Evolutionary conservation across 1,284 basidiomycete species (phyloP), one percentile per base, ranked within the genome.

Genomic region (Rhodotorula glutinis): DNA sequence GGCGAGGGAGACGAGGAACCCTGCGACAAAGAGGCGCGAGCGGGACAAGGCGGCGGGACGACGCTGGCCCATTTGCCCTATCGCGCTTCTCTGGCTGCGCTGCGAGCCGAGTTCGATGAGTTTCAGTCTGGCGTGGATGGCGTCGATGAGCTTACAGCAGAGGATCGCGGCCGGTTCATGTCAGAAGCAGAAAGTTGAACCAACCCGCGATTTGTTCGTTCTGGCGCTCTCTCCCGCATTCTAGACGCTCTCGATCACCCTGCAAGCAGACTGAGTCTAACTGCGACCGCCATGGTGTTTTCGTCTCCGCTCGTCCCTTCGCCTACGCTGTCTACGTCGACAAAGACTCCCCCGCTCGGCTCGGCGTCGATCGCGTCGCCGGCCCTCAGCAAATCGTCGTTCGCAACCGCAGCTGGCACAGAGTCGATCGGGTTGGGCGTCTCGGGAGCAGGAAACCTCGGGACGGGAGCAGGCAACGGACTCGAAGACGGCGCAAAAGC

Each of bases 341-440:
- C 53, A 5, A 13, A 53, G 38, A 41, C 60, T 16, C 33, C 44
- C 10, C 40, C 55, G 40, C 16, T 60, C 62, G 21, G n/a, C 38
- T 23, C n/a, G 40, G 2, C 27, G 21, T n/a, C 43, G 43, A 38
- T n/a, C 52, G 25, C 27, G 21, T 30, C 54, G 3, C 30, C 53
- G 5, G 30, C 53, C 10, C 33, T 41, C 11, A 27, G 25, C 33
- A 54, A 21, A 9, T 30, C 51, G 4, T 21, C 33, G 16, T 11
- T 13, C 17, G 11, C 56, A 33, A 4, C 44, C 9, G 16, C 27
- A 16, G 14, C 51, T 7, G 23, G 29, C 29, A 57, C 60, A 13
- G 57, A 38, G 5, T 38, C 33, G 33, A 38, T 65, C 23, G 63
- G 63, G 3, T 40, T 69, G 16, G 67, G 67, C 3, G 60, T 66